Evolutionary conservation across 2,329 filamentous ascomycete genomes (phyloP), one percentile per base, ranked within the genome.

Genomic region (Aspergillus luchuensis): DNA sequence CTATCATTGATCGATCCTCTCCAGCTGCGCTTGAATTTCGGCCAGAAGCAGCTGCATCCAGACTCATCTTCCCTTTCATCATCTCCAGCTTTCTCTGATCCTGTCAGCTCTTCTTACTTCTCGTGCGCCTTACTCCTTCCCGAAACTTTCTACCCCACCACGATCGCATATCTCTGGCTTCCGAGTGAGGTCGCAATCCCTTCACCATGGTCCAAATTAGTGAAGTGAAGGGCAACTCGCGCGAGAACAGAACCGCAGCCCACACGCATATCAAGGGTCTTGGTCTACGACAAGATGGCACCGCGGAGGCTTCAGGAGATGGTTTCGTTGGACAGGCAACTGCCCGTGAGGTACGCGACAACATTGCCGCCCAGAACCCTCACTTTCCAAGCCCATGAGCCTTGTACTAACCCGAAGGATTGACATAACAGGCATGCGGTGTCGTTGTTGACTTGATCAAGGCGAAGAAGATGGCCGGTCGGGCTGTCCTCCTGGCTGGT

Each of bases 181-280:
- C 62, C 47, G 52, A 60, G 58, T 58, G 61, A 71, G 67, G 70
- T 67, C 67, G 59, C 67, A 67, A 63, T 60, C 62, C 61, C 56
- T 66, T 64, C 67, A 76, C 61, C 65, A 94, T 93, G 90, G 91
- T 94, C 71, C 89, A 92, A 78, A 92, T 95, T 79, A 96, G 91
- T 82, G 92, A 97, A 82, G 91, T 96, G 74, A 96, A 96, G 84
- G 90, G 90, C 82, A 94, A 92, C 81, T 88, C 89, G 82, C 92
- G 95, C 82, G 94, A 97, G 79, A 95, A 96, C 81, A 89, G 95
- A 75, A 99, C 95, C 51, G 94, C 95, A 63, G 91, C 94, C 69
- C 95, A 99, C 80, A 97, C 94, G 56, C 95, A 99, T 80, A 99
- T 99, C 85, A 96, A 92, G 77, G 95, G 95, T 55, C 84, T 99